Evolutionary conservation across 257 asterid species (phyloP), one percentile per base, ranked within the genome.

Genomic region (Capsicum baccatum): DNA sequence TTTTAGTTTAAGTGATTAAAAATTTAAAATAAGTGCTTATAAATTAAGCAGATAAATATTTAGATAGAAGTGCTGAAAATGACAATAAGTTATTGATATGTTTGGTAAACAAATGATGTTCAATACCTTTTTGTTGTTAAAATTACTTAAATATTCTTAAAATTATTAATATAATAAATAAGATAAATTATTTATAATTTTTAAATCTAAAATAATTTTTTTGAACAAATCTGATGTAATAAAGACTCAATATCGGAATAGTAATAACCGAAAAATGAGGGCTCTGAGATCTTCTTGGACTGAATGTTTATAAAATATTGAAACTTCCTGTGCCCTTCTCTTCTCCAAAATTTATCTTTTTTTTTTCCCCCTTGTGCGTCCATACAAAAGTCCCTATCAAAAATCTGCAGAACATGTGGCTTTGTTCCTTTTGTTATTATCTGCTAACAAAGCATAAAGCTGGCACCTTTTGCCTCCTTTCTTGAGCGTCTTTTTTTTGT

Each of bases 341-440:
- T 85, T 21, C 67, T 55, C 81, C 60, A 76, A 52, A 9, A 47
- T 56, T 58, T 33, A 4, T 37, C 6, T 48, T 55, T 50, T 84
- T 84, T 33, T 39, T 39, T 39, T 0, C 44, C 84, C 5, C 44
- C 84, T 76, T 83, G 60, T 66, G 9, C 66, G 81, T 50, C 76
- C 52, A 37, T 68, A 68, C 76, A 84, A 35, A 26, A 57, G 84
- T 16, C 52, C 87, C 84, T 83, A 83, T 66, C 21, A 80, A 85
- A 48, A 83, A 85, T 79, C 88, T 83, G 17, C 13, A 84, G 71
- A 86, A 78, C 81, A 35, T 84, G 85, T 85, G 90, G 92, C 57
- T 79, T 67, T 62, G 81, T 84, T 81, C 71, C 84, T 85, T 58
- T 70, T 85, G 80, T 86, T 82, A 50, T 86, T 83, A 35, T 86